Base-by-base conservation (phyloP, 2,329 filamentous ascomycete species). In the Neonectria magnoliae region DNA sequence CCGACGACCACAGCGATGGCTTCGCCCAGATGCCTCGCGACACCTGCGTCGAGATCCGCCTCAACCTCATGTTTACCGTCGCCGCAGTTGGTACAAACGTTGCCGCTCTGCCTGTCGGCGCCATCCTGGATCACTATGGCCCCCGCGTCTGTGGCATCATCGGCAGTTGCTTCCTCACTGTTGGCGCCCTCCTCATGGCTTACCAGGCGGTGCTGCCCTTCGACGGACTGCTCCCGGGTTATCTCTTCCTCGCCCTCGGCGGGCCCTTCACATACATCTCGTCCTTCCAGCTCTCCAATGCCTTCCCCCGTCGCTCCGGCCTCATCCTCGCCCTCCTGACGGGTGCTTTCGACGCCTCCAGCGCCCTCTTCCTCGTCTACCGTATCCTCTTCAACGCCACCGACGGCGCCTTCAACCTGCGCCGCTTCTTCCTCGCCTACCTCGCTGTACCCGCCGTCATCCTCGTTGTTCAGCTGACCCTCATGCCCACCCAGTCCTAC, bases 11-110 rank as follows among this genome's bases (percentile, higher is more conserved):
- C 5, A 47, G 62, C 20, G 36, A 64, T 16, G 36, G 42, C 48
- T 48, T 72, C 41, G 75, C 68, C 56, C 73, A 69, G 16, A 64
- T 71, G 22, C 57, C 67, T 3, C 63, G 63, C 20, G 70, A 73
- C 77, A n/a, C 87, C 78, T 75, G 80, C 83, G 62, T 87, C 47
- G 76, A 78, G 62, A 87, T 89, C 57, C 85, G 84, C 64, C 85
- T 97, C 61, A 97, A 97, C 77, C 82, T 97, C 70, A 97, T 97
- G 92, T 97, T 97, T 83, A 97, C 93, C 6, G 87, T 94, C 44
- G 94, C 94, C 13, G 94, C 93, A 14, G 93, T 97, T 10, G 91
- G 88, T 7, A 97, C 94, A 42, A 97, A 97, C 73, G 91, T 97
- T 13, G 93, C 90, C 44, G 94, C 94, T 13, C 84, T 97, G 7